Conservation (phyloP, 163 green algal species). For the Picocystis sp. region DNA sequence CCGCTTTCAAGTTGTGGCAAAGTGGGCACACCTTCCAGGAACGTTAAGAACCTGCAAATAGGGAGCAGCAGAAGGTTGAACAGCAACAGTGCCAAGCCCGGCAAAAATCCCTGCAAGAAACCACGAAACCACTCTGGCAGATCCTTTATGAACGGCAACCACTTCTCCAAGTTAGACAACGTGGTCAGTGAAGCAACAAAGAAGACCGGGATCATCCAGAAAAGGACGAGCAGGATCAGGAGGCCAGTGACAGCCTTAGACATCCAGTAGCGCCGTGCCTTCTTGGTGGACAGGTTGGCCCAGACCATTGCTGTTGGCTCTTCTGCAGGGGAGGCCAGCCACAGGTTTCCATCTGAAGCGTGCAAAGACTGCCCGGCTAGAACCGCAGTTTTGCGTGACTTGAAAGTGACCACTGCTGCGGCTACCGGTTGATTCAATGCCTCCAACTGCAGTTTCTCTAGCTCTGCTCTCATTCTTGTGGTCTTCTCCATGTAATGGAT, state of each 20-base stretch:
- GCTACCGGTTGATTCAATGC: no score
- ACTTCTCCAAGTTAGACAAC: not conserved
- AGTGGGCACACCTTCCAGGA: not conserved
- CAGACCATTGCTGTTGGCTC: not conserved
- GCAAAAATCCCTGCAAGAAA: constrained; percentile 1
- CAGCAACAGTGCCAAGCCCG: not conserved
- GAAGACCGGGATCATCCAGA: constrained; percentile 1
- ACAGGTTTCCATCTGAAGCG: no score
- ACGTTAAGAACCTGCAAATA: not conserved
- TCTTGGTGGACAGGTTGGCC: not conserved
- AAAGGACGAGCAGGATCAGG: not conserved
- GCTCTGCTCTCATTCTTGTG: no score
- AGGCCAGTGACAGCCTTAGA: not conserved
- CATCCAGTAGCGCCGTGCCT: no score
- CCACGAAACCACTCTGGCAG: not conserved
- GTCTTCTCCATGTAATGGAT: no score
- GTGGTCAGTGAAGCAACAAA: constrained; percentile 1
- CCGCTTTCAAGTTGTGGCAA: not conserved
- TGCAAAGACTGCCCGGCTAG: no score
- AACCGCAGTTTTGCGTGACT: no score
- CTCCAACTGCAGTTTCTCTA: no score
- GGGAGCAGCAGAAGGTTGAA: not conserved
- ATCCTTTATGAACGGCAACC: not conserved
- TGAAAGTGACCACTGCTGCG: no score
- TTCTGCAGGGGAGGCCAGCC: not conserved